These are phyloP conservation scores for Serendipita indica DNA, from an alignment of 768 basidiomycete species.

Conservation along the genomic window DNA sequence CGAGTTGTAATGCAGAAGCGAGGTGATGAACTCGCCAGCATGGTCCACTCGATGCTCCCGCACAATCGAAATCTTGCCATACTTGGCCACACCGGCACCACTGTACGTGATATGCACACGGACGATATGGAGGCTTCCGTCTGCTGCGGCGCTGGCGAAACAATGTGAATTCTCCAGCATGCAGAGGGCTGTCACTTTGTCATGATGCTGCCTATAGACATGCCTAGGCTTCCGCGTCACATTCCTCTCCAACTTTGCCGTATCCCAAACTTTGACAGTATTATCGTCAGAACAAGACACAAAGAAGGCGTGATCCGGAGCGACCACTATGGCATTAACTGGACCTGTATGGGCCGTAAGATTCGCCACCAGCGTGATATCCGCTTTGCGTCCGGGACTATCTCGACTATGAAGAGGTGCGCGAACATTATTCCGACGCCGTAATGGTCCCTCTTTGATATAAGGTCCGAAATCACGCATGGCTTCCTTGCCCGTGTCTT, in stretches of 20 bases:
- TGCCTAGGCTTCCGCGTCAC: constrained; percentile 60
- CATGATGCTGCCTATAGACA: constrained; percentile 35
- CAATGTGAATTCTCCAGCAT: constrained; percentile 78
- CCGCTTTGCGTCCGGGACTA: constrained; percentile 40
- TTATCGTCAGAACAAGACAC: constrained; percentile 29
- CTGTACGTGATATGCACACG: constrained; percentile 59
- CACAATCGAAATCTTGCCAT: constrained; percentile 63
- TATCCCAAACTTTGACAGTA: constrained; percentile 32
- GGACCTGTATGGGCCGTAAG: constrained; percentile 69
- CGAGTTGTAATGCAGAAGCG: constrained; percentile 66
- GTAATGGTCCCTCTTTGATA: constrained; percentile 65
- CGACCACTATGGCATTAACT: constrained; percentile 66
- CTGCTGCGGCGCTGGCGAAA: constrained; percentile 41
- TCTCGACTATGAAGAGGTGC: constrained; percentile 57
- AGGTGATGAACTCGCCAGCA: constrained; percentile 66
- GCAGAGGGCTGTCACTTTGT: constrained; percentile 52
- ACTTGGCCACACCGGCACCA: constrained; percentile 57
- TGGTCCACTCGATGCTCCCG: constrained; percentile 64
- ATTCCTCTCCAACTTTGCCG: constrained; percentile 83
- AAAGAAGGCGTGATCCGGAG: constrained; percentile 88
- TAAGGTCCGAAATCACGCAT: constrained; percentile 86
- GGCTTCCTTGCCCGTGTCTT: constrained; percentile 68
- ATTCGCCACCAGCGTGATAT: constrained; percentile 72
- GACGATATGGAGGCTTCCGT: constrained; percentile 35
- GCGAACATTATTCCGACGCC: constrained; percentile 58